These are phyloP conservation scores for Eimeria sp. DNA, from an alignment of 169 alveolate species.

Conservation along the genomic window DNA sequence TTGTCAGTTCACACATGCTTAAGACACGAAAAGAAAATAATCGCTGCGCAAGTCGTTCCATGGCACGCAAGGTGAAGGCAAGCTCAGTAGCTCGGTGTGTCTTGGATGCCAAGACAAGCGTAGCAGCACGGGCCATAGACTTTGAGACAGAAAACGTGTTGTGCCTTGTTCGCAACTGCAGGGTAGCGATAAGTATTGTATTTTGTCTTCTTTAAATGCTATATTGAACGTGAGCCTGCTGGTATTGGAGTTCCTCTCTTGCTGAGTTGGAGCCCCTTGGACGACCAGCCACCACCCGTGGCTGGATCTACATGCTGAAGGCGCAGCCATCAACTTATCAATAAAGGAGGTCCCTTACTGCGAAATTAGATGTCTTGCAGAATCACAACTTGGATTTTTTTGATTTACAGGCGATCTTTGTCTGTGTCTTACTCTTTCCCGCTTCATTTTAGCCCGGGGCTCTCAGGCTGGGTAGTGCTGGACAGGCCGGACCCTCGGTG, in stretches of 20 bases:
- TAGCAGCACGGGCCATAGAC: not conserved
- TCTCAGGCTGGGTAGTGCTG: slow-evolving; percentile 6
- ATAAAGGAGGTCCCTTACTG: not conserved
- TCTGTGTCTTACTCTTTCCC: not conserved
- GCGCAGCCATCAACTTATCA: slow-evolving; percentile 31
- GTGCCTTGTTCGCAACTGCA: not conserved
- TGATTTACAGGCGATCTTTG: not conserved
- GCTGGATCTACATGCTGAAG: slow-evolving; percentile 37
- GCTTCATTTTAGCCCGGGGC: not conserved
- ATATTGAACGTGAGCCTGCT: not conserved
- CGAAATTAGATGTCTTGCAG: slow-evolving; percentile 15
- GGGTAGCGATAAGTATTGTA: not conserved
- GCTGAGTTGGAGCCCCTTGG: not conserved
- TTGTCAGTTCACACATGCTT: not conserved
- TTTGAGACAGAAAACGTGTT: not conserved
- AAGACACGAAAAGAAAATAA: not conserved
- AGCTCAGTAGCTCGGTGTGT: not conserved
- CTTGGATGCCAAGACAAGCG: slow-evolving; percentile 17
- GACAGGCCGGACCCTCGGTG: slow-evolving; percentile 55
- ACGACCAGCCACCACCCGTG: slow-evolving; percentile 66
- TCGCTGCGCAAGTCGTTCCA: not conserved
- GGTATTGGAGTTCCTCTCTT: not conserved
- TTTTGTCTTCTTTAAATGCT: not conserved
- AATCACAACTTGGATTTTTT: not conserved
- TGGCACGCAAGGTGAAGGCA: slow-evolving; percentile 7